Conservation (phyloP, 176 grass and related monocot genomes). For the Lolium rigidum region DNA sequence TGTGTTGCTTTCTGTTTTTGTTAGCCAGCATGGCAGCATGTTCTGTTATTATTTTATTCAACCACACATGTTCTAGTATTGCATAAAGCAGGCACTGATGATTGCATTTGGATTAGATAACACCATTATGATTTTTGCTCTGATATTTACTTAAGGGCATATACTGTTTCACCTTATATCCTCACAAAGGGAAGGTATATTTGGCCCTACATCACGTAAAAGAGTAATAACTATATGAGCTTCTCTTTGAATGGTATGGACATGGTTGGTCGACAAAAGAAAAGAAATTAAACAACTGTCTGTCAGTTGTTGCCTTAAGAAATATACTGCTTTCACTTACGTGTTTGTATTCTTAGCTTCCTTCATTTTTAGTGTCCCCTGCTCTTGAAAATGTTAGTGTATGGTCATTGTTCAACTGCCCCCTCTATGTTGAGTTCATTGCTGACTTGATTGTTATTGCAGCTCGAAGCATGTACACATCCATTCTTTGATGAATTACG, state of each 20-base stretch:
- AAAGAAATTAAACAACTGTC: neutral
- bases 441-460: slow-evolving; percentile 13
- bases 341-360: slow-evolving; percentile 24
- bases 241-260: slow-evolving; percentile 15
- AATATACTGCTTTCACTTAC: neutral
- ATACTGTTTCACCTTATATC: slow-evolving; percentile 6
- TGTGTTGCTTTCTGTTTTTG: slow-evolving; percentile 27
- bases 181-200: neutral
- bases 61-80: neutral
- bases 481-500: slow-evolving; percentile 80
- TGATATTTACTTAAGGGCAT: slow-evolving; percentile 9
- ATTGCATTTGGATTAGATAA: slow-evolving; percentile 26
- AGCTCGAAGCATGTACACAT: slow-evolving; percentile 78
- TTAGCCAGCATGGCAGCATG: neutral
- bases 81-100: slow-evolving; percentile 20
- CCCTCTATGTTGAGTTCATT: neutral
- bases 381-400: neutral
- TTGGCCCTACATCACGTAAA: neutral
- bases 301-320: neutral
- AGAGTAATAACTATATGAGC: neutral
- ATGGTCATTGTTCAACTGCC: neutral
- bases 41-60: slow-evolving; percentile 17
- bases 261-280: neutral
- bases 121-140: neutral
- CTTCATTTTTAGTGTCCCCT: neutral